Evolutionary conservation across 495 filamentous ascomycete species (phyloP).

Genomic region (Penicillium robsamsonii): DNA sequence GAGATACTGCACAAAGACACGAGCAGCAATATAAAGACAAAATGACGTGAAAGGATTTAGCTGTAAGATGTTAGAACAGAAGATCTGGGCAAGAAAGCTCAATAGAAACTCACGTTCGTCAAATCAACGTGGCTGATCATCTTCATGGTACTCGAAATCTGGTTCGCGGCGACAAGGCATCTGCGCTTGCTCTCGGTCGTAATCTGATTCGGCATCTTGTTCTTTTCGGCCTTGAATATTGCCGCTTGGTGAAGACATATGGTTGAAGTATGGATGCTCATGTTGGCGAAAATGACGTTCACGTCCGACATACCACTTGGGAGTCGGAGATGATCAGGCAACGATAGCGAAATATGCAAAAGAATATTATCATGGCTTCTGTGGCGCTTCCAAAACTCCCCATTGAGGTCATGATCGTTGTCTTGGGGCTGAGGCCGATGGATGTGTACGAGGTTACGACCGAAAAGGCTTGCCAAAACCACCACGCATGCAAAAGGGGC

Average conservation of each 20-base stretch:
- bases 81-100: not conserved
- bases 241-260: conserved; percentile 98
- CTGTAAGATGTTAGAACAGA: conserved; percentile 47
- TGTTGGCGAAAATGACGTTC: conserved; percentile 93
- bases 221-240: conserved; percentile 94
- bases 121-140: conserved; percentile 91
- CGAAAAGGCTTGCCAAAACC: conserved; percentile 84
- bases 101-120: conserved; percentile 60
- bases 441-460: conserved; percentile 89
- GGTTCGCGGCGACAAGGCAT: conserved; percentile 89
- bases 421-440: conserved; percentile 86
- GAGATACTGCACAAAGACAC: conserved; percentile 93
- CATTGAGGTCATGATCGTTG: conserved; percentile 83
- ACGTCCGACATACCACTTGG: conserved; percentile 72
- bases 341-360: conserved; percentile 75
- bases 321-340: conserved; percentile 81
- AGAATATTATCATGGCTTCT: conserved; percentile 86
- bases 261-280: conserved; percentile 93
- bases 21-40: conserved; percentile 89
- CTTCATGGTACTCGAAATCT: conserved; percentile 95
- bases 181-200: conserved; percentile 85
- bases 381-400: conserved; percentile 95
- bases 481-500: conserved; percentile 80
- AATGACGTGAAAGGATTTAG: conserved; percentile 97
- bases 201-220: conserved; percentile 72